Percentiles rank a stretch among this genome's conserved stretches.
Evolutionary conservation across 371 early-diverging fungal species (phyloP).

Genomic region (Lichtheimia hyalospora): DNA sequence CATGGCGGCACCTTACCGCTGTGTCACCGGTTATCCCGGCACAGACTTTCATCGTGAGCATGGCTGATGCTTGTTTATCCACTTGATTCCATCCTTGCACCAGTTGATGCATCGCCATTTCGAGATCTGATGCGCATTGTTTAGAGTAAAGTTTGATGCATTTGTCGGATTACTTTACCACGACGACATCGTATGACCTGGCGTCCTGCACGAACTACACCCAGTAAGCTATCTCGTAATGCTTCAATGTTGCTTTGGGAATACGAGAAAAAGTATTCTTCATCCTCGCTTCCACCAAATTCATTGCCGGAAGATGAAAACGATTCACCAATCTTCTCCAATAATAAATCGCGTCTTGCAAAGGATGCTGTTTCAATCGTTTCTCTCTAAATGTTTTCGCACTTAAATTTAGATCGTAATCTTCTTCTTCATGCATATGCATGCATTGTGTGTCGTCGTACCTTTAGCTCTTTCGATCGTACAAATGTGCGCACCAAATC

Average conservation of each 20-base stretch:
- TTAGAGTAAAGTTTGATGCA: not conserved
- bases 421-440: too few species aligned
- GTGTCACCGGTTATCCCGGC: constrained; percentile 23
- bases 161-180: constrained; percentile 20
- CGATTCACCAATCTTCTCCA: constrained; percentile 31
- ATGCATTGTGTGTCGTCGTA: constrained; percentile 6
- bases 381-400: constrained; percentile 15
- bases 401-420: not conserved
- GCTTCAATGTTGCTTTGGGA: constrained; percentile 25
- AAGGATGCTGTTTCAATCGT: constrained; percentile 29
- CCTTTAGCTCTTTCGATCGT: constrained; percentile 41
- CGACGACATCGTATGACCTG: constrained; percentile 6
- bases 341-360: constrained; percentile 28
- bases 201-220: constrained; percentile 7
- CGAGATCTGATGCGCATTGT: constrained; percentile 4
- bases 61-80: not conserved
- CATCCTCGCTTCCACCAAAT: constrained; percentile 18
- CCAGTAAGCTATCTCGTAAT: constrained; percentile 16
- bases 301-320: constrained; percentile 10
- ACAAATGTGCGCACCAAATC: constrained; percentile 53
- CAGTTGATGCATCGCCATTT: not conserved
- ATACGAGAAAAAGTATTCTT: constrained; percentile 41
- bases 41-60: constrained; percentile 18
- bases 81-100: not conserved
- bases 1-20: constrained; percentile 12